These are phyloP conservation scores for Symbiotaphrina buchneri DNA, from an alignment of 495 filamentous ascomycete genomes.

Conservation along the genomic window DNA sequence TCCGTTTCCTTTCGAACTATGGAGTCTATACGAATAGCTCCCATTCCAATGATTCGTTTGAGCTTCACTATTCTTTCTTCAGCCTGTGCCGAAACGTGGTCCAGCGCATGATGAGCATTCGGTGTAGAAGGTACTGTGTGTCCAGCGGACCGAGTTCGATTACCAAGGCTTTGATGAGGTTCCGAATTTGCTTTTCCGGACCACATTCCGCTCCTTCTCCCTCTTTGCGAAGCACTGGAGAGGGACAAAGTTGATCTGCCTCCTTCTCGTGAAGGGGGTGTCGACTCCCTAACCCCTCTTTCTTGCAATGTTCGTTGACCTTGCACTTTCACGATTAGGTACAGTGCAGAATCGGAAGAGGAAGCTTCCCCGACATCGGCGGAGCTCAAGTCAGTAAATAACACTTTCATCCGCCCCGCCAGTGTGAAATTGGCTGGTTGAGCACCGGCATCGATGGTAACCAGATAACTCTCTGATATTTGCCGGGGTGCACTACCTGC, in stretches of 20 bases:
- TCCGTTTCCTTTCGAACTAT: slow-evolving; percentile 58
- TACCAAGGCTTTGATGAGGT: too few relatives aligned
- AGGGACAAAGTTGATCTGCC: not conserved
- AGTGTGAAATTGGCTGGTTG: slow-evolving; percentile 33
- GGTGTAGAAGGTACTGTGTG: too few relatives aligned
- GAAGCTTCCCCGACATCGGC: slow-evolving; percentile 65
- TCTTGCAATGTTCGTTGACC: slow-evolving; percentile 20
- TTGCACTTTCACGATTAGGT: slow-evolving; percentile 64
- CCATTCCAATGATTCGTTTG: too few relatives aligned
- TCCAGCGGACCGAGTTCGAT: too few relatives aligned
- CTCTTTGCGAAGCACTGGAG: slow-evolving; percentile 24
- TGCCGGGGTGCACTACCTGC: slow-evolving; percentile 34
- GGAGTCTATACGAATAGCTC: too few relatives aligned
- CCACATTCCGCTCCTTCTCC: slow-evolving; percentile 75
- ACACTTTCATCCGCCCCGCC: slow-evolving; percentile 47
- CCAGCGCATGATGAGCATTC: too few relatives aligned
- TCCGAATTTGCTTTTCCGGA: slow-evolving; percentile 22
- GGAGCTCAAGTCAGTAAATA: slow-evolving; percentile 68
- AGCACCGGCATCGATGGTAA: slow-evolving; percentile 58
- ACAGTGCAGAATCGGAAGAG: slow-evolving; percentile 42
- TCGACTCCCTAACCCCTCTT: slow-evolving; percentile 17
- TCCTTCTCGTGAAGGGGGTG: slow-evolving; percentile 1
- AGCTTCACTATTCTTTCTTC: too few relatives aligned
- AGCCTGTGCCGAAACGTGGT: too few relatives aligned
- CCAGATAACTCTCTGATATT: slow-evolving; percentile 60